These are phyloP conservation scores for Xeromyces bisporus DNA, from an alignment of 495 filamentous ascomycete genomes.

Conservation along the genomic window DNA sequence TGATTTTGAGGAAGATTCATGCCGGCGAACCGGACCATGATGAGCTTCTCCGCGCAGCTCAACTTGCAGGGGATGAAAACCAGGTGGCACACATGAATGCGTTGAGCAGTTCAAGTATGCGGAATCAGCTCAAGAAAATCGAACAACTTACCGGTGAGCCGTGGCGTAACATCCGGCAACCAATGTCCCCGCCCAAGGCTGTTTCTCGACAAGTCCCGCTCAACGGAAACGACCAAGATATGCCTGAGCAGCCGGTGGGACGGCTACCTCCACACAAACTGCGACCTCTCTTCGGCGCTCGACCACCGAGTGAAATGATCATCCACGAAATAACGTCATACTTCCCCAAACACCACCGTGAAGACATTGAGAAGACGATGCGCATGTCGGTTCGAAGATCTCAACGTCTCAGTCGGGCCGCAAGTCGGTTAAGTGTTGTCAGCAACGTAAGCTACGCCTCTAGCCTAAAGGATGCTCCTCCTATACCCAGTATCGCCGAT, in stretches of 20 bases:
- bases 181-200: conserved; percentile 64
- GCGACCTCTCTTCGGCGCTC: conserved; percentile 67
- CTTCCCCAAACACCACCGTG: conserved; percentile 85
- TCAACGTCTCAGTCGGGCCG: conserved; percentile 72
- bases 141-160: conserved; percentile 71
- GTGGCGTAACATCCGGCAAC: conserved; percentile 66
- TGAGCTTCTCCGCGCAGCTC: conserved; percentile 66
- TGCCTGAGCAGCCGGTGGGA: conserved; percentile 23
- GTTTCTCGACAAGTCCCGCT: conserved; percentile 45
- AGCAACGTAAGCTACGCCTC: conserved; percentile 89
- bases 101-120: conserved; percentile 42
- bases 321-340: conserved; percentile 89
- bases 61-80: conserved; percentile 68
- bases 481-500: conserved; percentile 92
- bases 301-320: conserved; percentile 93
- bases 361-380: conserved; percentile 86
- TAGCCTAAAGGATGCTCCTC: conserved; percentile 69
- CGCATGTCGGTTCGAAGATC: conserved; percentile 82
- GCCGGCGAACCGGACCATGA: conserved; percentile 67
- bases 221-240: conserved; percentile 34
- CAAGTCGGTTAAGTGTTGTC: conserved; percentile 79
- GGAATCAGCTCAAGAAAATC: conserved; percentile 53
- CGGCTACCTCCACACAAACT: conserved; percentile 40
- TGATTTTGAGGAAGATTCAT: conserved; percentile 82
- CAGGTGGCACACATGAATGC: conserved; percentile 50